A percentile compares a stretch with the other conserved stretches of the same genome.
These are phyloP conservation scores for Penicillium parvum DNA, from an alignment of 495 filamentous ascomycete species.

Conservation along the genomic window DNA sequence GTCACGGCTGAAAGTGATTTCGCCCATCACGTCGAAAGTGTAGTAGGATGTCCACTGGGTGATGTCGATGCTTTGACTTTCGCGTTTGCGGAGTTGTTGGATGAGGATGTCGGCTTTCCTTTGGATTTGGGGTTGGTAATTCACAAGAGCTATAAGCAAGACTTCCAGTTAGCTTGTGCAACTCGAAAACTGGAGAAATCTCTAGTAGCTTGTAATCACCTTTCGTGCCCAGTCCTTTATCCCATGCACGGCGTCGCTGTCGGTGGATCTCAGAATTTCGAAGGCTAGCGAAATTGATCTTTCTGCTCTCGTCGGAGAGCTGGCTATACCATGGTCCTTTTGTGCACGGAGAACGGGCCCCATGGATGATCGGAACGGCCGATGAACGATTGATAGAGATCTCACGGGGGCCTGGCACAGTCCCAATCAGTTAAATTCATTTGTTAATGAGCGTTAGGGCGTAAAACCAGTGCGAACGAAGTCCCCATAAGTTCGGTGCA, in stretches of 20 bases:
- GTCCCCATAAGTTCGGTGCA: conserved; percentile 31
- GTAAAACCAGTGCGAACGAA: conserved; percentile 25
- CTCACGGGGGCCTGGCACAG: conserved; percentile 32
- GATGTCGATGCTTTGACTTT: conserved; percentile 39
- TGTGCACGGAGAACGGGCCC: conserved; percentile 22
- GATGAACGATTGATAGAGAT: conserved; percentile 29
- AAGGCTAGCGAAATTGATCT: conserved; percentile 23
- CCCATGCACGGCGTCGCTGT: conserved; percentile 35
- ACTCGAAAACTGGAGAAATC: background rate
- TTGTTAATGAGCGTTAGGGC: background rate
- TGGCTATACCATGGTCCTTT: conserved; percentile 35
- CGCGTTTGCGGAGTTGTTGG: conserved; percentile 6
- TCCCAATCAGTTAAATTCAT: background rate
- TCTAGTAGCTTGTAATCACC: conserved; percentile 4
- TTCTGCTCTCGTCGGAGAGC: conserved; percentile 12
- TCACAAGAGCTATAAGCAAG: conserved; percentile 4
- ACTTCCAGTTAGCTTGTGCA: background rate
- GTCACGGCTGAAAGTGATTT: conserved; percentile 65
- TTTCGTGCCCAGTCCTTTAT: conserved; percentile 27
- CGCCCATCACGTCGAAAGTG: conserved; percentile 69
- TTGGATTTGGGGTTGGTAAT: conserved; percentile 11
- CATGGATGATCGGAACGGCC: conserved; percentile 20
- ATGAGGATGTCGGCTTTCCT: conserved; percentile 10
- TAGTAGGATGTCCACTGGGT: conserved; percentile 62
- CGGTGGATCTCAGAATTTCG: conserved; percentile 30